These are phyloP conservation scores for Aspergillus steynii DNA, from an alignment of 495 filamentous ascomycete species.

Conservation along the genomic window DNA sequence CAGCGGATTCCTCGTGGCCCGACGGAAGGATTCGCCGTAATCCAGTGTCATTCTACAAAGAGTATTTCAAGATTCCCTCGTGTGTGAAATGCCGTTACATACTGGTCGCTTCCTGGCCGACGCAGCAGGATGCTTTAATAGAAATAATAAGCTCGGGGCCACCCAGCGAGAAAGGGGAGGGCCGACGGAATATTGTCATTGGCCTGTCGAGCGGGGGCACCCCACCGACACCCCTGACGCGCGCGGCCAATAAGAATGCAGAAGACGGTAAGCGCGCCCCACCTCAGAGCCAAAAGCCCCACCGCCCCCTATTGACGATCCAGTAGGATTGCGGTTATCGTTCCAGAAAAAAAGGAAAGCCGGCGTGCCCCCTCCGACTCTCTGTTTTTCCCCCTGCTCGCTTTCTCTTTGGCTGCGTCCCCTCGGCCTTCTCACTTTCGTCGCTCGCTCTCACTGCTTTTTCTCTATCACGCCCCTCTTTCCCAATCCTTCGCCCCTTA, in stretches of 20 bases:
- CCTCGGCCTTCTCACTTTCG: no score
- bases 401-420: no score
- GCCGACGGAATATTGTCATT: conserved; percentile 5
- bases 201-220: neutral
- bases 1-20: no score
- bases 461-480: conserved; percentile 16
- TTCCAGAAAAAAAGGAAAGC: conserved; percentile 14
- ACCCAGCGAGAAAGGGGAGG: conserved; percentile 15
- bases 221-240: conserved; percentile 10
- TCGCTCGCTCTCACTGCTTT: no score
- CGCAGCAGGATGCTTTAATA: conserved; percentile 6
- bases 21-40: no score
- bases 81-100: no score
- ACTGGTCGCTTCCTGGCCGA: neutral
- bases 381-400: neutral
- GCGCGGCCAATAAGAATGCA: conserved; percentile 6
- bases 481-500: conserved; percentile 19
- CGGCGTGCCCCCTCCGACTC: neutral
- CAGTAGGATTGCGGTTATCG: conserved; percentile 5
- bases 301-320: conserved; percentile 10
- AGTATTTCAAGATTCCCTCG: no score
- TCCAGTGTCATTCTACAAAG: no score
- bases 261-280: no score
- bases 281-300: neutral
- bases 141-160: conserved; percentile 1